Base-by-base conservation (phyloP, 1,284 basidiomycete species). In the Irpex rosettiformis region DNA sequence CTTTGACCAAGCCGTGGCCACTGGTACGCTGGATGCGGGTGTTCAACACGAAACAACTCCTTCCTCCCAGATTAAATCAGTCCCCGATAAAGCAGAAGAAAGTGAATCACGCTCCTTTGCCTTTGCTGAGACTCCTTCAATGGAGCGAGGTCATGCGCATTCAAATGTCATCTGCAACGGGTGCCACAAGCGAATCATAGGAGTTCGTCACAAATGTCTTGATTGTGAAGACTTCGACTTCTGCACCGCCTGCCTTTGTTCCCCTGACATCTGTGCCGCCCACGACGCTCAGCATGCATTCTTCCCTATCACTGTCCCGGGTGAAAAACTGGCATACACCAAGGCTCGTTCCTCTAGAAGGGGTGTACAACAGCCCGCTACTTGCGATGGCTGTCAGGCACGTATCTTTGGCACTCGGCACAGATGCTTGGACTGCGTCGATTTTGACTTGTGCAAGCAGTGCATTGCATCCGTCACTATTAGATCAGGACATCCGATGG, bases 191-290 rank as follows among this genome's bases (percentile, higher is more conserved):
- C 61, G n/a, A n/a, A 61, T 74, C 54, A 30, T 53, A n/a, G 72
- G 71, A 3, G 58, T 66, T 11, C 66, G 71, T n/a, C 68, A 66
- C 63, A 72, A 71, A 53, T 73, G 73, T 54, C 55, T 68, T 24
- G 55, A 66, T 2, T 72, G 72, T 49, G 3, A 10, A 21, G 57
- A 65, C 29, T 63, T 61, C 51, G 64, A 65, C 29, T 42, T 64
- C 13, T 65, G 64, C 55, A 28, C 11, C 8, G n/a, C 10, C 6
- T 64, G 63, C 43, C 28, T 61, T 13, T 33, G 11, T 40, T 54
- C 55, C 13, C 40, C 56, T 4, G 47, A 49, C 6, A 21, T 57
- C 11, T 55, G 55, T 16, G 16, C 52, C 4, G 22, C 48, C 28
- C 58, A 62, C 18, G 47, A 61, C 45, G 10, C 33, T 22, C 27